phyloP scores from a whole-genome alignment of 208 protist genomes.

The Crithidia expoeki region DNA sequence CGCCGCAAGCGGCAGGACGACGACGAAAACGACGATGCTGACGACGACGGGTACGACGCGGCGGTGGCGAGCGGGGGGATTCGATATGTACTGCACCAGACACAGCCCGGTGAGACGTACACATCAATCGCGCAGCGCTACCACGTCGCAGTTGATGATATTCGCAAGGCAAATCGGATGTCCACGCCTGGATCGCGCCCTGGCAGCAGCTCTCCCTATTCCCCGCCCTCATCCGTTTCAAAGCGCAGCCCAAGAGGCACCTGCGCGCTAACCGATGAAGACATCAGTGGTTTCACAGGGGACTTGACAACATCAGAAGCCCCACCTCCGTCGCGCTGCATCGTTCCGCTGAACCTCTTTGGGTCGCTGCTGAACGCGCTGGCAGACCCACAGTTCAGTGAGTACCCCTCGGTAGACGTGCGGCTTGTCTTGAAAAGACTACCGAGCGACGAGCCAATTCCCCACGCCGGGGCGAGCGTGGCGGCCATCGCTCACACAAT shows the following conservation, averaged over 20 bases:
- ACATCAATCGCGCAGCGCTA: conserved; percentile 53
- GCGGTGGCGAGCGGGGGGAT: conserved; percentile 15
- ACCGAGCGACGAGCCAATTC: conserved; percentile 55
- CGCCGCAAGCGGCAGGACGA: conserved; percentile 16
- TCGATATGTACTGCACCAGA: conserved; percentile 47
- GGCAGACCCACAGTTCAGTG: conserved; percentile 52
- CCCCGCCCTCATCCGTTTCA: neutral
- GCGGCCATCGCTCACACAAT: conserved; percentile 50
- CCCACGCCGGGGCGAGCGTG: conserved; percentile 51
- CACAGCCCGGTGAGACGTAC: conserved; percentile 54
- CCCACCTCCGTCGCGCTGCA: conserved; percentile 30
- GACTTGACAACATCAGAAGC: neutral
- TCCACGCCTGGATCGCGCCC: neutral
- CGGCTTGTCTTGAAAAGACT: conserved; percentile 48
- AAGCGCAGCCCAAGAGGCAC: neutral
- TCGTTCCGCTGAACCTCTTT: conserved; percentile 69
- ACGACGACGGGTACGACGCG: conserved; percentile 17
- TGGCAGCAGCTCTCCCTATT: neutral
- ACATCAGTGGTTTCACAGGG: neutral
- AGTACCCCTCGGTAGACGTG: conserved; percentile 54
- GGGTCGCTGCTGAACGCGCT: conserved; percentile 49
- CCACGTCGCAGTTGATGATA: conserved; percentile 30
- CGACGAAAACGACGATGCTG: neutral
- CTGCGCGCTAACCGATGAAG: neutral
- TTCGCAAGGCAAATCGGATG: conserved; percentile 27